phyloP scores from a whole-genome alignment of 2,329 filamentous ascomycete genomes.

The Ophiosphaerella herpotricha region DNA sequence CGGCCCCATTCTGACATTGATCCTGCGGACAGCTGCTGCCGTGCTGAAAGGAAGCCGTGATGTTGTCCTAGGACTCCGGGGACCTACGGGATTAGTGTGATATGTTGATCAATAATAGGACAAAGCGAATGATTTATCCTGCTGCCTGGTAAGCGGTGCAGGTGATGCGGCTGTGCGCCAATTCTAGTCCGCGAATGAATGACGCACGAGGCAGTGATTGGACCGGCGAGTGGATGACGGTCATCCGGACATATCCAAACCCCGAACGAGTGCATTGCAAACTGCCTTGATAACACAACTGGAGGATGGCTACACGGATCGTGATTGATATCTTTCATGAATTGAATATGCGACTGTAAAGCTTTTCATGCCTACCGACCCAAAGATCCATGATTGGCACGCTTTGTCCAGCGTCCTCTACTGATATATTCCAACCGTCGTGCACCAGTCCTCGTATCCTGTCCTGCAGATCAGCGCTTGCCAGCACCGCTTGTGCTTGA shows the following conservation, averaged over 20 bases:
- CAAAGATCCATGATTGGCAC: constrained; percentile 81
- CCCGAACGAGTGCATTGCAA: background rate
- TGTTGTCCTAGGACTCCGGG: too few species aligned
- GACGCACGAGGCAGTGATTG: constrained; percentile 15
- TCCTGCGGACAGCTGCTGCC: too few species aligned
- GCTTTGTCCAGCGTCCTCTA: constrained; percentile 73
- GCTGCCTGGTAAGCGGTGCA: background rate
- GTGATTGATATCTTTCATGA: constrained; percentile 55
- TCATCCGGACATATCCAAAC: background rate
- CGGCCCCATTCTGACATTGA: background rate
- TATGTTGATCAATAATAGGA: background rate
- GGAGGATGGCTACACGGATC: too few species aligned
- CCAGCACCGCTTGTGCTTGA: constrained; percentile 75
- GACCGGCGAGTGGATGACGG: constrained; percentile 2
- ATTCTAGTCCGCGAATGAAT: constrained; percentile 12
- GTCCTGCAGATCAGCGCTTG: constrained; percentile 61
- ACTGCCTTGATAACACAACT: too few species aligned
- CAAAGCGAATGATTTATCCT: background rate
- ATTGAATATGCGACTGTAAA: constrained; percentile 88
- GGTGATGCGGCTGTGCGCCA: constrained; percentile 12
- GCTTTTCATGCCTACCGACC: constrained; percentile 79
- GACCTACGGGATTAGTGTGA: background rate
- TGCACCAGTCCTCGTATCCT: constrained; percentile 64
- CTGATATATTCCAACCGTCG: constrained; percentile 61
- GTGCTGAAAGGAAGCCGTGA: too few species aligned